Conservation (phyloP, 148 eudicot species). For the Rhododendron griersonianum region DNA sequence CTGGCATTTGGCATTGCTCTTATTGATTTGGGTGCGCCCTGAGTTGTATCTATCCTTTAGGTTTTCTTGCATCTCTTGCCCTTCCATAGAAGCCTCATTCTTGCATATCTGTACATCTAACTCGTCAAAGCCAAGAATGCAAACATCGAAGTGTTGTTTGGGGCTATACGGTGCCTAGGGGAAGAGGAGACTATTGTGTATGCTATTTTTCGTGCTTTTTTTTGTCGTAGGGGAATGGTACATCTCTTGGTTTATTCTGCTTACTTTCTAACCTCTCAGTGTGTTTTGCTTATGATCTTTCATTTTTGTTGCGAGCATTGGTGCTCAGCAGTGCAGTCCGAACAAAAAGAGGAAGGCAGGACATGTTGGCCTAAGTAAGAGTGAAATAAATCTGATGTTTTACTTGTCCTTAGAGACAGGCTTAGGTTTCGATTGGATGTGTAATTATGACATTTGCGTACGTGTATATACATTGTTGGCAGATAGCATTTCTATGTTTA, state of each 20-base stretch:
- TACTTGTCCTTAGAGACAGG: neutral
- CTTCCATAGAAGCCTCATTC: constrained; percentile 8
- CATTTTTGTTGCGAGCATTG: neutral
- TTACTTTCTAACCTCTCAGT: neutral
- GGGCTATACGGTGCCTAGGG: neutral
- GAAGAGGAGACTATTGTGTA: neutral
- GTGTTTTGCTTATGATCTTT: neutral
- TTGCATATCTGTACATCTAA: constrained; percentile 18
- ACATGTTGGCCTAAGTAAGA: neutral
- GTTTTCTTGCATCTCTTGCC: constrained; percentile 3
- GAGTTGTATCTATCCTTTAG: constrained; percentile 1
- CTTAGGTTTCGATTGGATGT: neutral
- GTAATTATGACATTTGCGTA: neutral
- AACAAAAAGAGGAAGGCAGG: neutral
- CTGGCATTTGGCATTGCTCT: constrained; percentile 7
- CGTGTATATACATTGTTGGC: neutral
- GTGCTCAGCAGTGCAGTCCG: neutral
- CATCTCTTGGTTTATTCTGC: neutral
- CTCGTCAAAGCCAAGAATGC: neutral
- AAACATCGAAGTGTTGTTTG: neutral
- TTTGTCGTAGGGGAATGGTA: neutral
- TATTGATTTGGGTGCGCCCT: neutral
- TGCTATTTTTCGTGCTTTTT: neutral
- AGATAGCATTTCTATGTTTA: neutral
- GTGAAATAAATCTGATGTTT: neutral